A percentile compares a stretch with the other conserved stretches of the same genome.
Evolutionary conservation across 352 stramenopile genomes (phyloP).

Genomic region (Globisporangium irregulare): DNA sequence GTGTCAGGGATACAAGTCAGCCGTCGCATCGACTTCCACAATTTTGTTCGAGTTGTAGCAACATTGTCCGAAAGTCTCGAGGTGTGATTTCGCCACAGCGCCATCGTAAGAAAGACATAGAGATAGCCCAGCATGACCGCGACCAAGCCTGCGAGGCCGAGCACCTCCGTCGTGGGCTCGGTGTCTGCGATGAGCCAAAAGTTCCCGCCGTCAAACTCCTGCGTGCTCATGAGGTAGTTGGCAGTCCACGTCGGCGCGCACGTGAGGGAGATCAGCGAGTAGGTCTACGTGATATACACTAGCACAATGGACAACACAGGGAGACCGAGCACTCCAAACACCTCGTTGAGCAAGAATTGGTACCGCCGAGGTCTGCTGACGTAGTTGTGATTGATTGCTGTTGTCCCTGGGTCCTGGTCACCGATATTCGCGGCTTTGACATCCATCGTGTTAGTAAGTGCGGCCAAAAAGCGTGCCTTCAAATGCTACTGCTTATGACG

Average conservation of each 20-base stretch:
- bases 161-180: background rate
- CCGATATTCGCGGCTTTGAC: too few relatives aligned
- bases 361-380: too few relatives aligned
- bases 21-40: too few relatives aligned
- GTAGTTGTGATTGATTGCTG: too few relatives aligned
- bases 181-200: slow-evolving; percentile 15
- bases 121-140: slow-evolving; percentile 2
- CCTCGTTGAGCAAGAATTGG: background rate
- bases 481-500: too few relatives aligned
- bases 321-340: background rate
- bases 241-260: background rate
- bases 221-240: background rate
- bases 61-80: background rate
- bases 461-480: too few relatives aligned
- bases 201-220: background rate
- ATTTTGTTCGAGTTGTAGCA: too few relatives aligned
- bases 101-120: slow-evolving; percentile 18
- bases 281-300: background rate
- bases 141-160: background rate
- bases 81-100: slow-evolving; percentile 3
- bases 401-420: too few relatives aligned
- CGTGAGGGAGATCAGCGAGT: background rate
- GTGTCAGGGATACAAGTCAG: too few relatives aligned
- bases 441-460: too few relatives aligned
- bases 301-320: background rate